Percentiles rank a stretch among this genome's conserved stretches.
Conservation (phyloP, 306 rosid genomes). For the Cicer cuneatum region DNA sequence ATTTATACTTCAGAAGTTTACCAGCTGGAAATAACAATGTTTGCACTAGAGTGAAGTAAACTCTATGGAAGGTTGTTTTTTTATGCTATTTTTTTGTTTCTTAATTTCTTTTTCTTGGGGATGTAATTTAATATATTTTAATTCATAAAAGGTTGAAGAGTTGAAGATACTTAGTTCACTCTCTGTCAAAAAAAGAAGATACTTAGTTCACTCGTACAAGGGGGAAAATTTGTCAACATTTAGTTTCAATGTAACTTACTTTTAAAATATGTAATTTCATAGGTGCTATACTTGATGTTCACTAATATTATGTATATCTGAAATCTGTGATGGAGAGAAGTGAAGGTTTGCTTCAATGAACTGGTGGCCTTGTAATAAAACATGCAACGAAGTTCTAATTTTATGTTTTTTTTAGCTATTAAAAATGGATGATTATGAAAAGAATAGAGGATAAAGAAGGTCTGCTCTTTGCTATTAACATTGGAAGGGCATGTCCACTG, state of each 20-base stretch:
- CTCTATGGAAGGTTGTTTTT: background rate
- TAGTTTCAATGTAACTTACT: background rate
- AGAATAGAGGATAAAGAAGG: constrained; percentile 27
- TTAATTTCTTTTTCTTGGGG: constrained; percentile 22
- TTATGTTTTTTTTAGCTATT: background rate
- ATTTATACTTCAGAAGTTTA: constrained; percentile 32
- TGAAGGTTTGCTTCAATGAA: constrained; percentile 31
- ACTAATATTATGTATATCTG: constrained; percentile 11
- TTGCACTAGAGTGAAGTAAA: constrained; percentile 5
- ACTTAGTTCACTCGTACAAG: constrained; percentile 15
- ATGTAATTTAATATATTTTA: constrained; percentile 25
- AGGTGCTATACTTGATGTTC: constrained; percentile 5
- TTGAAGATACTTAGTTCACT: constrained; percentile 25
- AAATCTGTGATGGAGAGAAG: constrained; percentile 34
- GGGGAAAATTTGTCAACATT: constrained; percentile 8
- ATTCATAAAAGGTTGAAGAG: constrained; percentile 15
- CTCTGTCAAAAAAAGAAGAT: background rate
- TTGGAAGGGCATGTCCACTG: constrained; percentile 1
- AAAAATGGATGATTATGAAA: constrained; percentile 26
- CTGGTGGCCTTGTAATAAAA: constrained; percentile 19
- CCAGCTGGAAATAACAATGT: constrained; percentile 4
- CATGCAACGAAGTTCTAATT: constrained; percentile 32
- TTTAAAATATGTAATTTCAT: constrained; percentile 16
- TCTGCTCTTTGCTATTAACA: constrained; percentile 6
- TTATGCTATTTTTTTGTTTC: background rate